Evolutionary conservation across 169 alveolate genomes (phyloP), one percentile per base, ranked within the genome.

Genomic region (Eimeria sp.): DNA sequence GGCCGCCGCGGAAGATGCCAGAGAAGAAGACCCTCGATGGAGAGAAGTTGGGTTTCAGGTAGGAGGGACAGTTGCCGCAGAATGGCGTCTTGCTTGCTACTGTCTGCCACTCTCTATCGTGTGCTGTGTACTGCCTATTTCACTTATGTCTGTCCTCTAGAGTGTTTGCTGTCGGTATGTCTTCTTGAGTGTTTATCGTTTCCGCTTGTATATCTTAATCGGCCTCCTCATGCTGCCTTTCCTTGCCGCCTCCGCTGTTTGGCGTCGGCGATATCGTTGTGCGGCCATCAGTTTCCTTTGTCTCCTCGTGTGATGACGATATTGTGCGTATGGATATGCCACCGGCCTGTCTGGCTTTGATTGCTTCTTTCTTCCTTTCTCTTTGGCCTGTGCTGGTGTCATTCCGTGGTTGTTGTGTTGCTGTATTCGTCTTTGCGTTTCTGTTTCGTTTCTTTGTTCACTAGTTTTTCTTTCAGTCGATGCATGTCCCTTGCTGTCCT

Each of bases 21-120:
- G 16, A 43, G 91, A 83, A 49, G 91, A 83, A 83, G 75, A 83
- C 25, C 51, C 72, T 10, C 72, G 91, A 4, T 83, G 91, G 91
- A 18, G 65, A 34, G 72, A 83, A 18, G 61, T 83, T 83, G 91
- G 91, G 7, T 83, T 83, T 57, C 91, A 83, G 91, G 91, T 83
- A 40, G 9, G 22, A 51, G 51, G 45, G 40, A 25, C 72, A 4
- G 27, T 10, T 78, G 63, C 4, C 6, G 83, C 43, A 6, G 45
- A 13, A 22, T 20, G 22, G 43, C 83, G 11, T 61, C n/a, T 72
- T 25, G 20, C 30, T 1, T 30, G 45, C 43, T 40, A 22, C 6
- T 51, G 49, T 76, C 22, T 76, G 87, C 25, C 18, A 16, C 65
- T 2, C 87, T 76, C 30, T 40, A 3, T 43, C 25, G 9, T 40